These are phyloP conservation scores for Yarrowia yakushimensis DNA, from an alignment of 805 yeast genomes.

Conservation along the genomic window DNA sequence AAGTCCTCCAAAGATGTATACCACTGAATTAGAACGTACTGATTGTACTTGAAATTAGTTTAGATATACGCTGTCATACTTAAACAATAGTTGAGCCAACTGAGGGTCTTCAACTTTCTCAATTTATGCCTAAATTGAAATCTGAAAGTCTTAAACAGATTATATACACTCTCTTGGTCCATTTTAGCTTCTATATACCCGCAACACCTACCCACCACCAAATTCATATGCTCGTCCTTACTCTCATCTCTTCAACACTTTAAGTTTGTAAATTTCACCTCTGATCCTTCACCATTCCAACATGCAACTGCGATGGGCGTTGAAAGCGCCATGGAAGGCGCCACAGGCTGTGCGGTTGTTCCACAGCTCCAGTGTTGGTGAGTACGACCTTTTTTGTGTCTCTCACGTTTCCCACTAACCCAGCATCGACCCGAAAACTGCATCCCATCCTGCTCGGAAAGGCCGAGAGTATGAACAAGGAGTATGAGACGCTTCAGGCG, in stretches of 20 bases:
- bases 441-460: constrained; percentile 53
- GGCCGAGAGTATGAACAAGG: constrained; percentile 45
- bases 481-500: constrained; percentile 42
- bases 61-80: too few species aligned
- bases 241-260: not conserved
- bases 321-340: not conserved
- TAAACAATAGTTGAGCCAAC: too few species aligned
- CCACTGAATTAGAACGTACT: too few species aligned
- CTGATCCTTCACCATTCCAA: not conserved
- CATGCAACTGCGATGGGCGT: constrained; percentile 14
- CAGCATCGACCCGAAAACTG: constrained; percentile 30
- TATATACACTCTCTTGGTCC: too few species aligned
- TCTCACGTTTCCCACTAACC: not conserved
- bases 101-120: too few species aligned
- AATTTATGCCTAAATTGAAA: too few species aligned
- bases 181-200: too few species aligned
- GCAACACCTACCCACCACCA: too few species aligned
- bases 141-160: not conserved
- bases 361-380: not conserved
- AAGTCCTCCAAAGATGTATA: too few species aligned
- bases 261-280: not conserved
- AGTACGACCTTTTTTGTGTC: not conserved
- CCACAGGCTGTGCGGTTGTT: not conserved
- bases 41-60: too few species aligned
- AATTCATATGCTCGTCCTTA: not conserved